These are phyloP conservation scores for Quercus ilex DNA, from an alignment of 306 rosid genomes.

Conservation along the genomic window DNA sequence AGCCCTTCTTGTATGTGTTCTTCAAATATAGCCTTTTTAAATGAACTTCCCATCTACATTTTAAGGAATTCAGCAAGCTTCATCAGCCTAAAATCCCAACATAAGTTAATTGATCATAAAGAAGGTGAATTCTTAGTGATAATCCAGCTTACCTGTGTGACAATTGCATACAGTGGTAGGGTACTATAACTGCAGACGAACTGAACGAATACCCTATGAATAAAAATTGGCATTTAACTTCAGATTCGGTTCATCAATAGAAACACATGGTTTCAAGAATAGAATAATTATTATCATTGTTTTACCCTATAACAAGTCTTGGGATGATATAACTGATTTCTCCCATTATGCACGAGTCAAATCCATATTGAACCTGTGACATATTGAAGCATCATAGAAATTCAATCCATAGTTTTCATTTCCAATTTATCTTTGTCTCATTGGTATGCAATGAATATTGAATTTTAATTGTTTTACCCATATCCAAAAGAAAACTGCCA, in stretches of 20 bases:
- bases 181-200: conserved; percentile 38
- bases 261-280: not conserved
- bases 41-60: conserved; percentile 37
- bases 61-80: not conserved
- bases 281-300: not conserved
- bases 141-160: conserved; percentile 25
- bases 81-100: not conserved
- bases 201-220: conserved; percentile 24
- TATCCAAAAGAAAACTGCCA: conserved; percentile 36
- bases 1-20: conserved; percentile 28
- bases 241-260: not conserved
- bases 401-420: not conserved
- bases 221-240: not conserved
- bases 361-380: conserved; percentile 31
- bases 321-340: conserved; percentile 26
- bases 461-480: conserved; percentile 7
- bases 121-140: not conserved
- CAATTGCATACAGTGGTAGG: conserved; percentile 34
- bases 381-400: not conserved
- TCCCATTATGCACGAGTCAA: conserved; percentile 39
- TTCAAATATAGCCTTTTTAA: conserved; percentile 28
- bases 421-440: not conserved
- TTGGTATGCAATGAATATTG: not conserved
- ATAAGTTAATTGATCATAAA: not conserved
- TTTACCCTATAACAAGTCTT: conserved; percentile 37